These are phyloP conservation scores for Russula ochroleuca DNA, from an alignment of 768 basidiomycete species.

Conservation along the genomic window DNA sequence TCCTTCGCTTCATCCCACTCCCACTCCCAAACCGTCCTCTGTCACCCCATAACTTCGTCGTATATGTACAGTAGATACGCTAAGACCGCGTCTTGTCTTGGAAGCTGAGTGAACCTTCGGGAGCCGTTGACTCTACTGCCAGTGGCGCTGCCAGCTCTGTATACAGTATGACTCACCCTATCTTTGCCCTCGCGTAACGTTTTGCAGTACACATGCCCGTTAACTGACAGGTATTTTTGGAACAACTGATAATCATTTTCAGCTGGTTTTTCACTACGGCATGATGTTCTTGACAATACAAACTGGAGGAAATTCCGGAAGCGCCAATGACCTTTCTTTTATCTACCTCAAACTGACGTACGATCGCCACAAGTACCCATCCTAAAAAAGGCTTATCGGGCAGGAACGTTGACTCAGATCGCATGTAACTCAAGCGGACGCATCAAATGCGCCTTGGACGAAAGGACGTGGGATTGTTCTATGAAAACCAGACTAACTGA, in stretches of 20 bases:
- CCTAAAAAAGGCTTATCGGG: background rate
- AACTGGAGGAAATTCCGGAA: too few relatives aligned
- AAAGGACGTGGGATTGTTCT: conserved; percentile 17
- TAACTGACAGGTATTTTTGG: background rate
- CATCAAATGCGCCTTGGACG: conserved; percentile 11
- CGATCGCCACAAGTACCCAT: background rate
- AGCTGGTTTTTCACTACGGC: background rate
- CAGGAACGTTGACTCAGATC: background rate
- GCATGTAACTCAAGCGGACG: conserved; percentile 2
- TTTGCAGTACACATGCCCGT: background rate
- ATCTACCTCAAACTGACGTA: background rate
- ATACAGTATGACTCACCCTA: background rate
- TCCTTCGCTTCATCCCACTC: too few relatives aligned
- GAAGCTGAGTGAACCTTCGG: too few relatives aligned
- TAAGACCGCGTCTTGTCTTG: too few relatives aligned
- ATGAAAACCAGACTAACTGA: conserved; percentile 26
- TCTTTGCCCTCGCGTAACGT: background rate
- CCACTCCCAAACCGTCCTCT: too few relatives aligned
- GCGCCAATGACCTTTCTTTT: background rate
- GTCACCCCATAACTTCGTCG: too few relatives aligned
- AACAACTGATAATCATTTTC: background rate
- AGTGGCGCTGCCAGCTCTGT: too few relatives aligned
- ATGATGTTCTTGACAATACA: too few relatives aligned
- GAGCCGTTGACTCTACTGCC: too few relatives aligned
- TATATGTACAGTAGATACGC: too few relatives aligned